Evolutionary conservation across 2,329 filamentous ascomycete species (phyloP).

Genomic region (Fusarium udum): DNA sequence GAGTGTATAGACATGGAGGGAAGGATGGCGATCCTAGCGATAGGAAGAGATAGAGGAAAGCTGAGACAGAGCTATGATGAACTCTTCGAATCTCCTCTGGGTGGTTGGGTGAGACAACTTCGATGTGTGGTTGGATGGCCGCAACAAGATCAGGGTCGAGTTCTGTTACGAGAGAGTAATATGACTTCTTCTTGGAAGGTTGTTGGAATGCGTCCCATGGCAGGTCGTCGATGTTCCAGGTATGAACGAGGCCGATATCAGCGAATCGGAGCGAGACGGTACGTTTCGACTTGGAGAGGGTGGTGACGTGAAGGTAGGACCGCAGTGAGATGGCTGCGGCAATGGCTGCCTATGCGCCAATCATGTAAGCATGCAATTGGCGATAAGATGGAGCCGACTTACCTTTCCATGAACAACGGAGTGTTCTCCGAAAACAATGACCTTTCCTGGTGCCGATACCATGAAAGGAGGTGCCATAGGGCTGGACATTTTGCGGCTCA

Average conservation of each 20-base stretch:
- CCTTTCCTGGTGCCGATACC: slow-evolving; percentile 97
- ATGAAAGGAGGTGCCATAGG: slow-evolving; percentile 90
- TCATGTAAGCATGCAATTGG: slow-evolving; percentile 31
- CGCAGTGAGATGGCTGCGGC: slow-evolving; percentile 94
- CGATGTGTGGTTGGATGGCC: slow-evolving; percentile 82
- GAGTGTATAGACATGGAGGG: slow-evolving; percentile 84
- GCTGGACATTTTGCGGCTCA: slow-evolving; percentile 66
- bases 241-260: slow-evolving; percentile 88
- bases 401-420: slow-evolving; percentile 97
- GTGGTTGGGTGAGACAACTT: slow-evolving; percentile 71
- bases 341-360: slow-evolving; percentile 75
- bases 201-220: slow-evolving; percentile 86
- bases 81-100: slow-evolving; percentile 81
- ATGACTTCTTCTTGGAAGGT: slow-evolving; percentile 89
- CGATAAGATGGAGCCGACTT: slow-evolving; percentile 20
- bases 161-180: slow-evolving; percentile 87
- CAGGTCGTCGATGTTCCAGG: slow-evolving; percentile 91
- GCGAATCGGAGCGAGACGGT: slow-evolving; percentile 90
- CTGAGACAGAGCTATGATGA: slow-evolving; percentile 80
- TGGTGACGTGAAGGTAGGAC: slow-evolving; percentile 95
- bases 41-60: slow-evolving; percentile 93
- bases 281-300: slow-evolving; percentile 89
- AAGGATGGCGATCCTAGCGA: slow-evolving; percentile 84
- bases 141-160: slow-evolving; percentile 85
- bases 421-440: slow-evolving; percentile 98